phyloP scores from a whole-genome alignment of 129 eudicot species.

The Saussurea involucrata region DNA sequence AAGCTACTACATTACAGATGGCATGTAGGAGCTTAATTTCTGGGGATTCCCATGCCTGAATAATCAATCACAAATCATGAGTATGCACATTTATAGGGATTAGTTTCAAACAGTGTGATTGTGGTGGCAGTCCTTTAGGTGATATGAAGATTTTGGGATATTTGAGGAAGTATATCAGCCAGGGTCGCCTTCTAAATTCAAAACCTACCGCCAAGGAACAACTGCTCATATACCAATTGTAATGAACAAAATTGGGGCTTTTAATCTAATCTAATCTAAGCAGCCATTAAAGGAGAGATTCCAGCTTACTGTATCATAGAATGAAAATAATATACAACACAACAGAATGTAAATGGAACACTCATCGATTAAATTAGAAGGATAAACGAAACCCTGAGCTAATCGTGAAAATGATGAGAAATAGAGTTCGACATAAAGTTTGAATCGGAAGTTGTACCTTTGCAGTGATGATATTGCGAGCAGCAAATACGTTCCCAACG shows the following conservation, averaged over 20 bases:
- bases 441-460: slow-evolving; percentile 44
- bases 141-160: not conserved
- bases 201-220: too few species aligned
- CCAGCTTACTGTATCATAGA: not conserved
- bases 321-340: not conserved
- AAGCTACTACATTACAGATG: not conserved
- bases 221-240: too few species aligned
- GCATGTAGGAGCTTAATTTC: not conserved
- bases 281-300: too few species aligned
- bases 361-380: not conserved
- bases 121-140: not conserved
- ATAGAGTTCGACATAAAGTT: not conserved
- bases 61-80: not conserved
- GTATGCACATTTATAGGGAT: not conserved
- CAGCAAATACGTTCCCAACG: slow-evolving; percentile 55
- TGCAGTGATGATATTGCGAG: slow-evolving; percentile 74
- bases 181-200: too few species aligned
- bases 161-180: too few species aligned
- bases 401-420: not conserved
- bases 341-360: not conserved
- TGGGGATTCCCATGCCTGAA: not conserved
- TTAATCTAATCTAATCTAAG: not conserved
- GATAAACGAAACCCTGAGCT: slow-evolving; percentile 11
- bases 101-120: too few species aligned
- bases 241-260: not conserved